These are phyloP conservation scores for Lupinus albus DNA, from an alignment of 306 rosid species.

Conservation along the genomic window DNA sequence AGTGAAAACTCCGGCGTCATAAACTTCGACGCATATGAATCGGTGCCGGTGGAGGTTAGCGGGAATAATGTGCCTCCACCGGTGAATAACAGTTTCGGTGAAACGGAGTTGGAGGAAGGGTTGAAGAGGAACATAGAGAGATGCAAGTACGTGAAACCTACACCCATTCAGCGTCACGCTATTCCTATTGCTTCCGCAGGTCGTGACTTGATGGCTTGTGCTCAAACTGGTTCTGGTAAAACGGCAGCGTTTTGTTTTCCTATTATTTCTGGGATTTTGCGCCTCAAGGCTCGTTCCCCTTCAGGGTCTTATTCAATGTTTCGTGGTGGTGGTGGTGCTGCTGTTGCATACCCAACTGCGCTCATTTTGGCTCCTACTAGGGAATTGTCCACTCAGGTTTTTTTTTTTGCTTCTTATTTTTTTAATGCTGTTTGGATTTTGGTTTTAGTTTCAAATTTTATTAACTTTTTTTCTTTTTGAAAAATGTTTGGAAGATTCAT, in stretches of 20 bases:
- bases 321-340: constrained; percentile 1
- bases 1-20: constrained; percentile 28
- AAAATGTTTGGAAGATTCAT: constrained; percentile 54
- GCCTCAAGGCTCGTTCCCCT: constrained; percentile 27
- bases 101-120: constrained; percentile 59
- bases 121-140: constrained; percentile 59
- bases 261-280: constrained; percentile 68
- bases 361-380: constrained; percentile 80
- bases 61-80: constrained; percentile 68
- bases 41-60: constrained; percentile 72
- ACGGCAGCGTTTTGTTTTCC: constrained; percentile 88
- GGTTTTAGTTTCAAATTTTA: not conserved
- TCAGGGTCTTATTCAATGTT: not conserved
- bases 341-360: constrained; percentile 63
- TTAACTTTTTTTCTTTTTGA: not conserved
- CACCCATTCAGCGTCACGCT: constrained; percentile 84
- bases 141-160: constrained; percentile 85
- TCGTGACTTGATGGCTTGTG: constrained; percentile 82
- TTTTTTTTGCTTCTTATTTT: not conserved
- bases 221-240: constrained; percentile 84
- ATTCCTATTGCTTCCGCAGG: constrained; percentile 69
- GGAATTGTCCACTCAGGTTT: constrained; percentile 78
- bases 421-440: not conserved
- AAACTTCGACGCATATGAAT: constrained; percentile 80
- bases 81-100: constrained; percentile 54